A percentile compares a stretch with the other conserved stretches of the same genome.
Evolutionary conservation across 192 early-diverging fungal species (phyloP).

Genomic region (Coemansia sp.): DNA sequence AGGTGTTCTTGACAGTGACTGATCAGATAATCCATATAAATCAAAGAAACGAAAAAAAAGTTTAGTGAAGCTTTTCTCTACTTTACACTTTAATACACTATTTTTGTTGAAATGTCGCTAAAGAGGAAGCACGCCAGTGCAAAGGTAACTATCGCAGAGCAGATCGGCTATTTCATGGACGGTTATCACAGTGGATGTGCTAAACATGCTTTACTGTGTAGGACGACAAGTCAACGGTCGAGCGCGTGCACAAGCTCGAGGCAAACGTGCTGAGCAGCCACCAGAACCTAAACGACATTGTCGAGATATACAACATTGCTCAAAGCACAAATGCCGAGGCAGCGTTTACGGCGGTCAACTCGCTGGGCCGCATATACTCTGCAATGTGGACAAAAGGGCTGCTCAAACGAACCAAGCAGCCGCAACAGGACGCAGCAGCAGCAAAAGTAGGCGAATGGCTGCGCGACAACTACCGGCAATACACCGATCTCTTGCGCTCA

Average conservation of each 20-base stretch:
- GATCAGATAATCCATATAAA: neutral
- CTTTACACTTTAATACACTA: too few relatives aligned
- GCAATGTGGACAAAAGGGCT: slow-evolving; percentile 42
- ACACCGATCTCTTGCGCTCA: slow-evolving; percentile 55
- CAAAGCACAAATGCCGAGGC: slow-evolving; percentile 58
- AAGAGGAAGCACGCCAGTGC: slow-evolving; percentile 31
- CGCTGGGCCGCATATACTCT: slow-evolving; percentile 71
- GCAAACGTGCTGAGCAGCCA: slow-evolving; percentile 64
- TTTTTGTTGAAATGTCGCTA: slow-evolving; percentile 14
- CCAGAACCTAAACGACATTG: slow-evolving; percentile 75
- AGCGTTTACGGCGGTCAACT: slow-evolving; percentile 68
- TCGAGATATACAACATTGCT: slow-evolving; percentile 50
- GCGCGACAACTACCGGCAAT: slow-evolving; percentile 73
- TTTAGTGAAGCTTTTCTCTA: neutral
- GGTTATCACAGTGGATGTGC: neutral
- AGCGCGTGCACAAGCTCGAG: slow-evolving; percentile 61
- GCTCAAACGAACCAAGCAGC: slow-evolving; percentile 19
- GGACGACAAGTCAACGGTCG: slow-evolving; percentile 16
- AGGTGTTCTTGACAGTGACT: too few relatives aligned
- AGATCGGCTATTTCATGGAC: too few relatives aligned
- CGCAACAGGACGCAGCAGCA: slow-evolving; percentile 15
- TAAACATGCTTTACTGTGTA: neutral
- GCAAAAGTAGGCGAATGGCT: slow-evolving; percentile 73
- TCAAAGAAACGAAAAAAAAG: neutral
- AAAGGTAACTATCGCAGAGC: slow-evolving; percentile 11